These are phyloP conservation scores for Juncus inflexus DNA, from an alignment of 176 grass and related monocot species.

Conservation along the genomic window DNA sequence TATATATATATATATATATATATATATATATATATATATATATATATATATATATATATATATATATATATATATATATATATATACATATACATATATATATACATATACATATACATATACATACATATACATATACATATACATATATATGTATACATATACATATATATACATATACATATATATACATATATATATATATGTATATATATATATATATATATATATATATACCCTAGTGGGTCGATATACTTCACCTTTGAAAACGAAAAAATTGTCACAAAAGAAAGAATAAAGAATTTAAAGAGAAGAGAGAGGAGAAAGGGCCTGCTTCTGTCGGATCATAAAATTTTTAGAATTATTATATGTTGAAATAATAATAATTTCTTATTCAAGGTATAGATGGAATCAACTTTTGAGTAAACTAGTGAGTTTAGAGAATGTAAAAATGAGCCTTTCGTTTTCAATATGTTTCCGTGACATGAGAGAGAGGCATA, in stretches of 20 bases:
- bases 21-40: too few species aligned
- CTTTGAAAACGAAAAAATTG: background rate
- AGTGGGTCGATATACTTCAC: background rate
- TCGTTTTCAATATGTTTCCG: conserved; percentile 19
- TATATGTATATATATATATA: too few species aligned
- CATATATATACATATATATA: too few species aligned
- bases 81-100: too few species aligned
- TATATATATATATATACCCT: too few species aligned
- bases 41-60: too few species aligned
- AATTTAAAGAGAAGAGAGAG: background rate
- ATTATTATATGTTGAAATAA: background rate
- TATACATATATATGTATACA: too few species aligned
- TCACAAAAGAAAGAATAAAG: background rate
- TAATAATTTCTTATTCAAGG: background rate
- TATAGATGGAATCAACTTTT: conserved; percentile 13
- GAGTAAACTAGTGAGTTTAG: background rate
- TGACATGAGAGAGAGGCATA: conserved; percentile 21
- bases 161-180: too few species aligned
- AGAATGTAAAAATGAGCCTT: background rate
- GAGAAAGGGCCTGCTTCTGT: background rate
- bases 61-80: too few species aligned
- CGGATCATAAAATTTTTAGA: background rate
- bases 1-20: too few species aligned
- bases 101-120: too few species aligned
- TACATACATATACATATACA: too few species aligned